These are phyloP conservation scores for Trypanosoma platydactyli DNA, from an alignment of 208 protist genomes.

Conservation along the genomic window DNA sequence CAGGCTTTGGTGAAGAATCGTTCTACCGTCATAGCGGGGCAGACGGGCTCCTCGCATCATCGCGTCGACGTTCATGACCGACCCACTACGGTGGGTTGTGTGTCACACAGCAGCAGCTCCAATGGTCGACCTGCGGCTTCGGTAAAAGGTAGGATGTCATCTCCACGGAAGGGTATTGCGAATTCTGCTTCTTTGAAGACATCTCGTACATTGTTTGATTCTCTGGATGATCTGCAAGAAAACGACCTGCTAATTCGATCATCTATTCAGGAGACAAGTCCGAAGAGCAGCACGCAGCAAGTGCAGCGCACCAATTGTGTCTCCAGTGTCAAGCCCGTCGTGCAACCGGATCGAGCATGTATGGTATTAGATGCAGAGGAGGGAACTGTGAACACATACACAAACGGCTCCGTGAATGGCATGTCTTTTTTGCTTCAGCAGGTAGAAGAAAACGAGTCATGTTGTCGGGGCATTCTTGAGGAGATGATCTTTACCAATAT, in stretches of 20 bases:
- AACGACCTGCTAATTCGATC: neutral
- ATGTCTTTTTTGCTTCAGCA: neutral
- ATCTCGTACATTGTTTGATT: neutral
- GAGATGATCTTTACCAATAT: neutral
- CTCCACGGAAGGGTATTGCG: neutral
- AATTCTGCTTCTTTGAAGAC: neutral
- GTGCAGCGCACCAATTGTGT: neutral
- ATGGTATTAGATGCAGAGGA: too few species aligned
- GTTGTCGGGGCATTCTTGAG: neutral
- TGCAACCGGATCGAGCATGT: too few species aligned
- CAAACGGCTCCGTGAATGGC: neutral
- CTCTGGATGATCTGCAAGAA: neutral
- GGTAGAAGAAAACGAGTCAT: constrained; percentile 8
- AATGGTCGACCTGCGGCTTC: neutral
- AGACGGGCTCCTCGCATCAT: neutral
- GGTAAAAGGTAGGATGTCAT: neutral
- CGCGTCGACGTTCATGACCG: neutral
- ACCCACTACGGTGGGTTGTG: neutral
- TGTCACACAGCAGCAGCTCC: neutral
- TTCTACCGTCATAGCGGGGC: neutral
- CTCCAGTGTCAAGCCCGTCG: neutral
- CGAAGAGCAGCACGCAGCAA: neutral
- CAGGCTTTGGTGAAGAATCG: neutral
- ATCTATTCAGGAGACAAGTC: neutral
- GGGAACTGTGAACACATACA: neutral